These are phyloP conservation scores for Mucor indicus DNA, from an alignment of 371 early-diverging fungal genomes.

Conservation along the genomic window DNA sequence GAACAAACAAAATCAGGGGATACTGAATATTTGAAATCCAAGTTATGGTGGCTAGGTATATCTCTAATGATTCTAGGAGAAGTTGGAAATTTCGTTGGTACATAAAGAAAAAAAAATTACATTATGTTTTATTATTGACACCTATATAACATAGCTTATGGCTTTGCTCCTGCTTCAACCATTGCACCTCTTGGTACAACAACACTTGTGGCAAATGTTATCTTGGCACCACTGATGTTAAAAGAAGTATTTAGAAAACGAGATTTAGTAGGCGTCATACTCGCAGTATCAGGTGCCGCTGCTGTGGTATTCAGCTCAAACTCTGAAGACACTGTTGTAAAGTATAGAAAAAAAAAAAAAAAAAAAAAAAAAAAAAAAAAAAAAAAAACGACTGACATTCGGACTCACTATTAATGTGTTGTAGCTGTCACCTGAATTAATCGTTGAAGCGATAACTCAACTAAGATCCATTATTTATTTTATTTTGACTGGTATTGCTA, in stretches of 20 bases:
- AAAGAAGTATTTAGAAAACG: conserved; percentile 59
- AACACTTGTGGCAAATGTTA: conserved; percentile 62
- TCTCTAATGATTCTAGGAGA: conserved; percentile 65
- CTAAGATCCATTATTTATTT: conserved; percentile 56
- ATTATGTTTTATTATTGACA: background rate
- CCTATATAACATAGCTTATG: conserved; percentile 49
- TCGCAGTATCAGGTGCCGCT: conserved; percentile 63
- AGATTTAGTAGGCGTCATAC: conserved; percentile 58
- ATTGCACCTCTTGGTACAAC: conserved; percentile 75
- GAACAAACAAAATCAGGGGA: conserved; percentile 25
- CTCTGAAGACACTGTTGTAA: conserved; percentile 50
- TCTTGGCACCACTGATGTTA: conserved; percentile 66
- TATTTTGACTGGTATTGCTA: conserved; percentile 27
- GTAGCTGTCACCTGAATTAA: conserved; percentile 55
- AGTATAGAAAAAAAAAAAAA: too few relatives aligned
- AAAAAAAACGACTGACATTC: too few relatives aligned
- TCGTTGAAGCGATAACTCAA: conserved; percentile 50
- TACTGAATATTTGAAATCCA: conserved; percentile 49
- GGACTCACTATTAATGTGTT: too few relatives aligned
- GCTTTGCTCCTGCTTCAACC: conserved; percentile 71
- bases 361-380: too few relatives aligned
- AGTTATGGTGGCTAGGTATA: conserved; percentile 69
- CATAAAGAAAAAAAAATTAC: background rate
- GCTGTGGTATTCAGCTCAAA: conserved; percentile 62
- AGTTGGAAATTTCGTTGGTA: conserved; percentile 48